These are phyloP conservation scores for Neurospora sp. DNA, from an alignment of 495 filamentous ascomycete species.

Conservation along the genomic window DNA sequence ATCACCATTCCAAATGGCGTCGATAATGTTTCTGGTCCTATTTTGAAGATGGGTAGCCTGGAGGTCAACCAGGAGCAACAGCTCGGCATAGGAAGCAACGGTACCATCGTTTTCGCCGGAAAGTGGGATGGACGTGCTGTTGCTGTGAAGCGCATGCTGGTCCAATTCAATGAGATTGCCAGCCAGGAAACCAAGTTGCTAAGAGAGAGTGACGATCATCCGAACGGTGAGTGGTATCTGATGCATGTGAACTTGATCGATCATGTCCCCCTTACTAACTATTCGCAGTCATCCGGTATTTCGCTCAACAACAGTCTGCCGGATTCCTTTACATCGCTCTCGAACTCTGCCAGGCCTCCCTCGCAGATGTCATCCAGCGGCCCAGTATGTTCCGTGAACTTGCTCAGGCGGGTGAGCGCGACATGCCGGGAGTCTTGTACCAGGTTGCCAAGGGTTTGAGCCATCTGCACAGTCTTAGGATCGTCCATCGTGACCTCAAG, in stretches of 20 bases:
- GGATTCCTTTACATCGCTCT: slow-evolving; percentile 96
- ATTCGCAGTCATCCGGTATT: slow-evolving; percentile 76
- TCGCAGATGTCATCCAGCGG: slow-evolving; percentile 78
- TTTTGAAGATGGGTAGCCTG: slow-evolving; percentile 61
- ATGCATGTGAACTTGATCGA: background rate
- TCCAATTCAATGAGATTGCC: slow-evolving; percentile 89
- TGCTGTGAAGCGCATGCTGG: slow-evolving; percentile 92
- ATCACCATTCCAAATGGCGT: slow-evolving; percentile 35
- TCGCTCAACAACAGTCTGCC: slow-evolving; percentile 73
- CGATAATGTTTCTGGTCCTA: slow-evolving; percentile 46
- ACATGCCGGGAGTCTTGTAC: slow-evolving; percentile 58
- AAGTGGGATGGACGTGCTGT: slow-evolving; percentile 84
- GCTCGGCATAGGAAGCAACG: slow-evolving; percentile 72
- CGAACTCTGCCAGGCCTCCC: slow-evolving; percentile 87
- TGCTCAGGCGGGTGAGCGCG: slow-evolving; percentile 42
- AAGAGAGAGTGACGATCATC: slow-evolving; percentile 88
- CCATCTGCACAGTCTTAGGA: slow-evolving; percentile 83
- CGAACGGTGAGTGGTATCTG: slow-evolving; percentile 47
- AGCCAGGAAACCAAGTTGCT: slow-evolving; percentile 84
- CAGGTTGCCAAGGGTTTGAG: slow-evolving; percentile 81
- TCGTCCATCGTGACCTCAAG: slow-evolving; percentile 95
- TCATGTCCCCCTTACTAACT: slow-evolving; percentile 12
- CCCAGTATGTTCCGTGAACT: slow-evolving; percentile 38
- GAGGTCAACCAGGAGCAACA: slow-evolving; percentile 63
- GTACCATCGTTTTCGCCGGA: slow-evolving; percentile 78